Conservation (phyloP, 2,329 filamentous ascomycete genomes). For the Dothideomycetes sp. region DNA sequence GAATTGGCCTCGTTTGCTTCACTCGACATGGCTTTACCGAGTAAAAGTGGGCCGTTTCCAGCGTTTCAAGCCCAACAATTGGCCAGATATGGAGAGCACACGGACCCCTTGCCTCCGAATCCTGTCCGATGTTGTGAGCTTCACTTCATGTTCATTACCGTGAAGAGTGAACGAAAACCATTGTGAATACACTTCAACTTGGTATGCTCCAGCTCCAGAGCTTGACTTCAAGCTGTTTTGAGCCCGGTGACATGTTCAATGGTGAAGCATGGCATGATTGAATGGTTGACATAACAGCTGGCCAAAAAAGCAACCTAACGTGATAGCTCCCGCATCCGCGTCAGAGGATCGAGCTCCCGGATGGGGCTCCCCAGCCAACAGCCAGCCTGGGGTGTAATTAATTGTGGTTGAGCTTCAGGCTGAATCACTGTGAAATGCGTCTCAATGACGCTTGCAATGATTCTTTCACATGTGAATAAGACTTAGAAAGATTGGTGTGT, state of each 20-base stretch:
- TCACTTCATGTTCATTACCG: constrained; percentile 4
- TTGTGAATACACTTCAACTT: constrained; percentile 7
- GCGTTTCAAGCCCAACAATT: constrained; percentile 6
- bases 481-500: too few species aligned
- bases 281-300: constrained; percentile 1
- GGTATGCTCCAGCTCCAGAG: background rate
- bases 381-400: constrained; percentile 7
- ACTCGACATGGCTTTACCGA: constrained; percentile 11
- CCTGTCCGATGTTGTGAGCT: constrained; percentile 11
- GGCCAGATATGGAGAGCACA: constrained; percentile 4
- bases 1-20: constrained; percentile 13
- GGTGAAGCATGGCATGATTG: background rate
- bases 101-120: constrained; percentile 10
- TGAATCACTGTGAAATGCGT: background rate
- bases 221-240: too few species aligned
- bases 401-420: background rate
- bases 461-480: too few species aligned
- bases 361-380: constrained; percentile 12
- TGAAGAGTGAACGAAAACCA: constrained; percentile 2
- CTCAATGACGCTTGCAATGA: too few species aligned
- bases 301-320: constrained; percentile 5
- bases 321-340: constrained; percentile 10
- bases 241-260: too few species aligned
- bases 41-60: constrained; percentile 8
- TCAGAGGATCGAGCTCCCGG: constrained; percentile 7